Conservation (phyloP, 441 rosid genomes). For the Croton laevigatus region DNA sequence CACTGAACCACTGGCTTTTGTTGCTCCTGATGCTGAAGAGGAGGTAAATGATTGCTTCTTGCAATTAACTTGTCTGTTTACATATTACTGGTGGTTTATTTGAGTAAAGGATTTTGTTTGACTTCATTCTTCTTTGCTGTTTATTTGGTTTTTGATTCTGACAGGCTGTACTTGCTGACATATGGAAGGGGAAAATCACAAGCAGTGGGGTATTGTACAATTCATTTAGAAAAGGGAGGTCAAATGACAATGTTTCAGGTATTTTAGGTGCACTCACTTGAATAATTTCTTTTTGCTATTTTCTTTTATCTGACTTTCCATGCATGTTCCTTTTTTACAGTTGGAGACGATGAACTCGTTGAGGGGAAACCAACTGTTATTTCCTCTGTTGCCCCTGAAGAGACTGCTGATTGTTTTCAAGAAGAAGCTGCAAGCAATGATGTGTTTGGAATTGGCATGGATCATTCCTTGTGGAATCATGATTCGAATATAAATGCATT, state of each 20-base stretch:
- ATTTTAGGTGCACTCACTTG: conserved; percentile 7
- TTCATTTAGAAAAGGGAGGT: conserved; percentile 47
- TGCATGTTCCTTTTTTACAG: conserved; percentile 24
- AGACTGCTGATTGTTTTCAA: conserved; percentile 22
- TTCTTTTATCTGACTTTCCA: conserved; percentile 10
- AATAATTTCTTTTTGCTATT: background rate
- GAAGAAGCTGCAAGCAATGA: conserved; percentile 32
- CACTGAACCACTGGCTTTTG: conserved; percentile 72
- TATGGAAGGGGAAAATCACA: conserved; percentile 72
- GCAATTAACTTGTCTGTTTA: conserved; percentile 1
- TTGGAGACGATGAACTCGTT: conserved; percentile 33
- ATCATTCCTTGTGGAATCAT: conserved; percentile 22
- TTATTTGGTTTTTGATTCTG: conserved; percentile 20
- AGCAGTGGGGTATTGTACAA: conserved; percentile 49
- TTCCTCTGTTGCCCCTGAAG: conserved; percentile 28
- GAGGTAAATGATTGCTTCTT: conserved; percentile 43
- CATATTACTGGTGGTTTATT: background rate
- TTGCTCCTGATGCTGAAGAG: conserved; percentile 68
- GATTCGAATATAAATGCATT: conserved; percentile 17
- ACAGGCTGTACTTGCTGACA: conserved; percentile 57
- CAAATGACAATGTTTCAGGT: conserved; percentile 47
- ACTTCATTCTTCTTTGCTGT: background rate
- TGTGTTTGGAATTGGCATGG: conserved; percentile 24
- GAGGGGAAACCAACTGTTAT: conserved; percentile 36
- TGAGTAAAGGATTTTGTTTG: background rate